Evolutionary conservation across 345 rosid species (phyloP).

Genomic region (Syzygium grande): DNA sequence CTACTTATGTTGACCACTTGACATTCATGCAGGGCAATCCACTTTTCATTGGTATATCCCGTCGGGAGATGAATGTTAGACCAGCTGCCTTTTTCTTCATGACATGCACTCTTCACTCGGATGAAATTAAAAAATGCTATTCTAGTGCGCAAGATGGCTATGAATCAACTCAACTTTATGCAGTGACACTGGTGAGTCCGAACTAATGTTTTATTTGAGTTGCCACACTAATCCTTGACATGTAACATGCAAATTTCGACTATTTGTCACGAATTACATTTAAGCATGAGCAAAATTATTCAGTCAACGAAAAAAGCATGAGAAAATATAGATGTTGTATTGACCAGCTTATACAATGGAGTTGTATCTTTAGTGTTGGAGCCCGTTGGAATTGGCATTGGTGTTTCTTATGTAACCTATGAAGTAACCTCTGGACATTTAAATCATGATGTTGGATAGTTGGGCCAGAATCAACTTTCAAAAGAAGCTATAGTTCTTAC

Average conservation of each 20-base stretch:
- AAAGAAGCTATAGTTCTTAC: neutral
- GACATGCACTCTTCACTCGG: slow-evolving; percentile 56
- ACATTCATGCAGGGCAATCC: slow-evolving; percentile 44
- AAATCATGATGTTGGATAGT: neutral
- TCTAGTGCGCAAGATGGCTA: slow-evolving; percentile 73
- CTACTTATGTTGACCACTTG: neutral
- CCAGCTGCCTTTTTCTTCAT: slow-evolving; percentile 83
- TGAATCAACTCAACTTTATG: slow-evolving; percentile 76
- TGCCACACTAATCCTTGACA: no score
- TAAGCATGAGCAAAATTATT: neutral
- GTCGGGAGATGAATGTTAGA: slow-evolving; percentile 65
- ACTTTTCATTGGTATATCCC: slow-evolving; percentile 67
- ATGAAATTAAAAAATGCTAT: slow-evolving; percentile 61
- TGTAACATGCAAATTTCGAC: neutral
- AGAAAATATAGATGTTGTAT: neutral
- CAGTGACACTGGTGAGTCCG: slow-evolving; percentile 58
- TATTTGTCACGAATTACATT: neutral
- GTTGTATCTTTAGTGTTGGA: neutral
- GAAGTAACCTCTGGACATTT: neutral
- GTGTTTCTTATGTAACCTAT: neutral
- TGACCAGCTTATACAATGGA: neutral
- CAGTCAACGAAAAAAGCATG: neutral
- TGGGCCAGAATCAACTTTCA: neutral
- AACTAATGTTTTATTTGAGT: neutral
- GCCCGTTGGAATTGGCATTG: neutral